Evolutionary conservation across 495 filamentous ascomycete species (phyloP).

Genomic region (Neurospora sp.): DNA sequence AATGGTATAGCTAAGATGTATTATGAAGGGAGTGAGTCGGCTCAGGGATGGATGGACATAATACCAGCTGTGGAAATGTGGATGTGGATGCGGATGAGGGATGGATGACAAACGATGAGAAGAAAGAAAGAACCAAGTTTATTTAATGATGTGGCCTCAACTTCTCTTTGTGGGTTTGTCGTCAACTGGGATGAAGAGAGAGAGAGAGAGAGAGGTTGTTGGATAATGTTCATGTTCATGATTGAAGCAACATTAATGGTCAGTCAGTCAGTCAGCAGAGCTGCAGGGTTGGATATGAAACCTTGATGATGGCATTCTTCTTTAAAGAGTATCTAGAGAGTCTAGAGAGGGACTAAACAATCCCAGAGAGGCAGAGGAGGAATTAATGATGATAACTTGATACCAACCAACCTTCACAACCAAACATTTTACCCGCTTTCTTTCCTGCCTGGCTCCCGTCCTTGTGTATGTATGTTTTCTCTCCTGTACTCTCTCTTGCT

Average conservation of each 20-base stretch:
- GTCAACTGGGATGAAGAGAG: background rate
- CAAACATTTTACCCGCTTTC: too few species aligned
- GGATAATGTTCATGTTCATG: background rate
- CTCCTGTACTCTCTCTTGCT: too few species aligned
- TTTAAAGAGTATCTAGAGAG: background rate
- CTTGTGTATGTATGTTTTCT: too few species aligned
- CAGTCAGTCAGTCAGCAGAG: background rate
- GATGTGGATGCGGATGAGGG: background rate
- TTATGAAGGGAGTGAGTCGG: background rate
- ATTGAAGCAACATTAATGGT: background rate
- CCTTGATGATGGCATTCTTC: background rate
- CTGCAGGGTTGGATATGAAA: background rate
- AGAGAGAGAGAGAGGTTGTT: background rate
- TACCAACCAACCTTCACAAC: too few species aligned
- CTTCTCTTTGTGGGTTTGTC: background rate
- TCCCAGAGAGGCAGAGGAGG: background rate
- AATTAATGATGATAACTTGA: background rate
- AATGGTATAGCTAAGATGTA: background rate
- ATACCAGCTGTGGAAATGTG: background rate
- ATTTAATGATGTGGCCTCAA: background rate
- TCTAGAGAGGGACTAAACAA: background rate
- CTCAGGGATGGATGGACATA: background rate
- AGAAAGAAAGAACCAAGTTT: background rate
- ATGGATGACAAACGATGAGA: background rate
- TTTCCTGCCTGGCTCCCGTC: too few species aligned